Evolutionary conservation across 78 protist species (phyloP), one percentile per base, ranked within the genome.

Genomic region (Dictyostelium intermedium): DNA sequence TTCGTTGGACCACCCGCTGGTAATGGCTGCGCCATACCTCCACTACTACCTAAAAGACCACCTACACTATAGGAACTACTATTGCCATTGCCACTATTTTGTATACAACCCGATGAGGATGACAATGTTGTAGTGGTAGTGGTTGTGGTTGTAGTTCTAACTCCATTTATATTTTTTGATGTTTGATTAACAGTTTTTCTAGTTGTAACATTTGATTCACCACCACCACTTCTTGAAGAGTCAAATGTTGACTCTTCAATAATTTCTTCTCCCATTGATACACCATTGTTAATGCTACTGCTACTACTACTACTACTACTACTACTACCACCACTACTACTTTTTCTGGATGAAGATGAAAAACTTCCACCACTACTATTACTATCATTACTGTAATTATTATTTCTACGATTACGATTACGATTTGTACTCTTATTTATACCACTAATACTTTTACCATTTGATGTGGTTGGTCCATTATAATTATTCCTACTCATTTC

Each of bases 391-490:
- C 74, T 66, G 27, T 11, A 66, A 66, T 66, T 66, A 47, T 47
- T 47, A 11, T 66, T 30, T 66, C 74, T 66, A 66, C 74, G 74
- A 72, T 72, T 72, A 72, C 79, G 74, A 66, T 66, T 72, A 72
- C 79, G 79, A 72, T 27, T 72, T 34, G 37, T 72, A 72, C 79
- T 72, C 37, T 72, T 72, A 72, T 72, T 72, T 32, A 72, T 56
- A 2, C 85, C 66, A 82, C 85, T 13, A 50, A 32, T 34, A 56
- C 85, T 56, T 82, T 30, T 56, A 14, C 85, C 66, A 82, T 20
- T 47, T 41, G 84, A 41, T 32, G 85, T 25, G 25, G 85, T 45
- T 41, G 35, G 85, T 80, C 50, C 84, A 80, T 47, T 66, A 72
- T 72, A 34, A 72, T 34, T 72, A 34, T 72, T 72, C 37, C 79